A percentile compares a stretch with the other conserved stretches of the same genome.
Evolutionary conservation across 768 basidiomycete species (phyloP).

Genomic region (Sporobolomyces pararoseus): DNA sequence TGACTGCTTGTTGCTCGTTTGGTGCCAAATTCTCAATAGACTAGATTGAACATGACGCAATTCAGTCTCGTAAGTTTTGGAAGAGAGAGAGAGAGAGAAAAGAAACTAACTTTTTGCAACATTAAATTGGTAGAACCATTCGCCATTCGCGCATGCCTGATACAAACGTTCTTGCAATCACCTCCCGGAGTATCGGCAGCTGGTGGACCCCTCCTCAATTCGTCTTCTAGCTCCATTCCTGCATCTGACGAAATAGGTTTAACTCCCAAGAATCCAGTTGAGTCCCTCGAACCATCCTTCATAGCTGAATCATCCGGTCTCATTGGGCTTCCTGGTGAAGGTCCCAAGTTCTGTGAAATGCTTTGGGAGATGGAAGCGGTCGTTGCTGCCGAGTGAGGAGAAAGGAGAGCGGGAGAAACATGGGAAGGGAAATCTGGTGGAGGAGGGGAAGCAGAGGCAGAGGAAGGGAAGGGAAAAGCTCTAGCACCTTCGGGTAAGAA

Average conservation of each 20-base stretch:
- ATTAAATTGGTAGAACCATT: constrained; percentile 89
- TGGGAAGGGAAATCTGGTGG: constrained; percentile 17
- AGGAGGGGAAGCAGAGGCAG: background rate
- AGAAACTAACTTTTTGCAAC: constrained; percentile 70
- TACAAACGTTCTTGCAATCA: constrained; percentile 68
- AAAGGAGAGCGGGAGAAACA: constrained; percentile 28
- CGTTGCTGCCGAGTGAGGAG: constrained; percentile 22
- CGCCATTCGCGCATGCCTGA: constrained; percentile 92
- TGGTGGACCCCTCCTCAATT: constrained; percentile 32
- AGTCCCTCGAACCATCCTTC: constrained; percentile 3
- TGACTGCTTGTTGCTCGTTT: constrained; percentile 81
- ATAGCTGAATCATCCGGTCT: constrained; percentile 22
- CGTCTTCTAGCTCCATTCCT: constrained; percentile 36
- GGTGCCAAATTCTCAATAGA: constrained; percentile 78
- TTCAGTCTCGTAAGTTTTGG: background rate
- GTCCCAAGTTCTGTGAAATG: constrained; percentile 23
- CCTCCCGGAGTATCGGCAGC: constrained; percentile 38
- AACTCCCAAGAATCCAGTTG: background rate
- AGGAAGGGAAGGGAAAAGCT: constrained; percentile 14
- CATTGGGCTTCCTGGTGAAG: background rate
- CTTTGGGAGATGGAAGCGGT: constrained; percentile 17
- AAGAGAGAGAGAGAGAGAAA: background rate
- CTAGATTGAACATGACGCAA: too few relatives aligned
- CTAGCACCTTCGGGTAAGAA: background rate
- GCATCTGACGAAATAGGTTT: background rate